Conservation (phyloP, 2,329 filamentous ascomycete species). For the Grosmannia huntii region DNA sequence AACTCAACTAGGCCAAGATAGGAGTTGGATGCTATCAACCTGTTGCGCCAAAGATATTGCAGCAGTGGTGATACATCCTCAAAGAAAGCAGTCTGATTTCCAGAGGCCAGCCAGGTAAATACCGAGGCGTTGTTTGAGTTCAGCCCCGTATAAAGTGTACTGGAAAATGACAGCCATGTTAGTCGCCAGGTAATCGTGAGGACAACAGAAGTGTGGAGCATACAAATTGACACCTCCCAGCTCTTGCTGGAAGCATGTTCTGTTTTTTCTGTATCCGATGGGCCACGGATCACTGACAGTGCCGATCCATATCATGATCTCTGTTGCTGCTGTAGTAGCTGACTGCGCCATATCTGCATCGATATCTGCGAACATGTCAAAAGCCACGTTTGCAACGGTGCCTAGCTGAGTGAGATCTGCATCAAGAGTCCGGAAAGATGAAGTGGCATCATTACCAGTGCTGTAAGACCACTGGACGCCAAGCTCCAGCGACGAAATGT, state of each 20-base stretch:
- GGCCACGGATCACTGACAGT: not conserved
- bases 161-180: not conserved
- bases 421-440: not conserved
- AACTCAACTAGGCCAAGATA: conserved; percentile 1
- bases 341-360: not conserved
- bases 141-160: not conserved
- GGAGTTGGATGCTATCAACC: not conserved
- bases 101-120: conserved; percentile 1
- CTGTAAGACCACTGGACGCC: not conserved
- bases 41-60: conserved; percentile 5
- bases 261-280: not conserved
- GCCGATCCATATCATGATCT: conserved; percentile 5
- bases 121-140: not conserved
- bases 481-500: not conserved
- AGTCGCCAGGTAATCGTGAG: not conserved
- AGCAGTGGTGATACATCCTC: conserved; percentile 3
- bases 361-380: conserved; percentile 3
- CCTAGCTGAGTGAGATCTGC: not conserved
- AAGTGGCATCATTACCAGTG: not conserved
- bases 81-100: not conserved
- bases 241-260: not conserved
- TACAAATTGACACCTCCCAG: not conserved
- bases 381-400: conserved; percentile 1
- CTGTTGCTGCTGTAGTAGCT: not conserved
- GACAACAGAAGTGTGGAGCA: not conserved